Evolutionary conservation across 2,329 filamentous ascomycete genomes (phyloP), one percentile per base, ranked within the genome.

Genomic region (Sclerotinia nivalis): DNA sequence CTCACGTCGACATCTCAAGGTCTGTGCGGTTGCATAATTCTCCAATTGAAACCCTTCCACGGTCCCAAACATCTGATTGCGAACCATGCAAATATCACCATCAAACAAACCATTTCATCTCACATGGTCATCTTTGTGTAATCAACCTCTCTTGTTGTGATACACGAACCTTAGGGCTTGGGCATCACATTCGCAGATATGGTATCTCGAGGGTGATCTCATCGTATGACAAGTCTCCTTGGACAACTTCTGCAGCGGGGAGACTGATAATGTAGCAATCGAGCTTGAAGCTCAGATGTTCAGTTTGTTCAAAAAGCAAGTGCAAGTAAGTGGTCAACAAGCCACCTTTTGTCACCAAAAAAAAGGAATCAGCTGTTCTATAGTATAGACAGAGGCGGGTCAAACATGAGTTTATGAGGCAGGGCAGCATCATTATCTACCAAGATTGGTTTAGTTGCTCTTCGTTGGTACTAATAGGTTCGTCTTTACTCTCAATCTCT

Each of bases 291-390:
- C 47, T 64, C 45, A 37, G 8, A 50, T 20, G 6, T n/a, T 7
- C 22, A 18, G 3, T 43, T 43, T 58, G 20, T 40, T 40, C 55
- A n/a, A 58, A 58, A 58, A 58, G 55, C 55, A 58, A 58, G 55
- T 40, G 55, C 55, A 43, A 7, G 40, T 15, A 58, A 43, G 34
- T 58, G 22, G 34, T 25, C 22, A 52, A 64, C n/a, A 62, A 40
- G 61, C 47, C 61, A 64, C 31, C 49, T 52, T 64, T 52, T n/a
- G n/a, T 34, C 60, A 64, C 31, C 20, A 18, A 52, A 64, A 52
- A 64, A 40, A 64, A 64, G 22, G 22, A 52, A 52, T 37, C 22
- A 20, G 55, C 40, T 58, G 55, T 56, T 37, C 31, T 43, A 20
- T 34, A 9, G 31, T 34, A 34, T 6, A 55, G 43, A 18, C 59